Evolutionary conservation across 2,329 filamentous ascomycete genomes (phyloP).

Genomic region (Arthrobotrys megalospora): DNA sequence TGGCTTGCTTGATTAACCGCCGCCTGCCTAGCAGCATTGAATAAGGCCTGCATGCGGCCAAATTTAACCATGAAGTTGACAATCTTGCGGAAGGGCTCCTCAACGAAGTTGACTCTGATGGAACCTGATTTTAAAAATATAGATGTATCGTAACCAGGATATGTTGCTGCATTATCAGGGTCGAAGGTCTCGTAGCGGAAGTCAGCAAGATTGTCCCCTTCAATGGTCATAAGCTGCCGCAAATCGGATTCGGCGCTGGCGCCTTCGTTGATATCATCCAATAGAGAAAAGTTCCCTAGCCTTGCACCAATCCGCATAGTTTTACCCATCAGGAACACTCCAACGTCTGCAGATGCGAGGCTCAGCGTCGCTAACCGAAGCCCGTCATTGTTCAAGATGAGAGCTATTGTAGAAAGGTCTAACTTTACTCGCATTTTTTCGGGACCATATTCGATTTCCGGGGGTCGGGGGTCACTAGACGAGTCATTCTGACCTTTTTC

Average conservation of each 20-base stretch:
- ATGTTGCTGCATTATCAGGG: conserved; percentile 76
- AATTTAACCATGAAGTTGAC: conserved; percentile 99
- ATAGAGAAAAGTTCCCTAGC: conserved; percentile 86
- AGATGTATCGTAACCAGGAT: conserved; percentile 95
- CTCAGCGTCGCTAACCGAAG: conserved; percentile 93
- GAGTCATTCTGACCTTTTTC: conserved; percentile 65
- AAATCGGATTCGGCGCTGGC: conserved; percentile 85
- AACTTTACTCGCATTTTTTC: conserved; percentile 94
- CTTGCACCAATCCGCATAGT: conserved; percentile 89
- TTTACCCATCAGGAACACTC: conserved; percentile 86
- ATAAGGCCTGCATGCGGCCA: conserved; percentile 99
- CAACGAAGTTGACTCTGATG: conserved; percentile 95
- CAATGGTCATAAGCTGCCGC: conserved; percentile 90
- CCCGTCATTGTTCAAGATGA: conserved; percentile 97
- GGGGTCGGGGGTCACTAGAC: conserved; percentile 29
- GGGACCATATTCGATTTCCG: conserved; percentile 67
- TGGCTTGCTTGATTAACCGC: conserved; percentile 94
- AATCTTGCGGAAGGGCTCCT: conserved; percentile 98
- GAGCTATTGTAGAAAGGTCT: conserved; percentile 89
- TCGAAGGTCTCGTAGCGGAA: conserved; percentile 99
- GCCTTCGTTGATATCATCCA: conserved; percentile 94
- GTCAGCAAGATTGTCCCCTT: conserved; percentile 94
- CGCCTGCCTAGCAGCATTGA: conserved; percentile 95
- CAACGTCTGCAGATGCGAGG: conserved; percentile 91
- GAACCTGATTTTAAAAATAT: conserved; percentile 92